A percentile compares a stretch with the other conserved stretches of the same genome.
These are phyloP conservation scores for Candida freyschussii DNA, from an alignment of 1,139 yeast species.

Conservation along the genomic window DNA sequence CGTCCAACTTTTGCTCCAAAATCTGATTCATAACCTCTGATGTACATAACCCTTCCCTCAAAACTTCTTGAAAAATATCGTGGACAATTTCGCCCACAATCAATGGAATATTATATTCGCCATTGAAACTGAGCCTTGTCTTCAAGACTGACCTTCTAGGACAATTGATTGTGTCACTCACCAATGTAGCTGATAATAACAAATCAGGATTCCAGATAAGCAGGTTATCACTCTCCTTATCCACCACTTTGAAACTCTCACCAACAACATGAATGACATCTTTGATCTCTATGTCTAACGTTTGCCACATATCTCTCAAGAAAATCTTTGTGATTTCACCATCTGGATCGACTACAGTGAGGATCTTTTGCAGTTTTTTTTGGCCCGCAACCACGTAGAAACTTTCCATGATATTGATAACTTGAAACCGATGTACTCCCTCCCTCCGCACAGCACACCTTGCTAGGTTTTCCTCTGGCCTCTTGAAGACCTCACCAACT, in stretches of 20 bases:
- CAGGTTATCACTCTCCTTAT: slow-evolving; percentile 51
- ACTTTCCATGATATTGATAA: slow-evolving; percentile 37
- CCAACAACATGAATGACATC: slow-evolving; percentile 62
- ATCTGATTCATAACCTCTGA: slow-evolving; percentile 40
- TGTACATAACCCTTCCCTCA: slow-evolving; percentile 41
- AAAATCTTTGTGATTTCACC: slow-evolving; percentile 29
- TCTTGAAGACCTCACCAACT: slow-evolving; percentile 13
- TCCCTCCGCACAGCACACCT: slow-evolving; percentile 41
- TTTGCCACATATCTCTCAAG: slow-evolving; percentile 46
- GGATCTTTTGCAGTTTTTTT: slow-evolving; percentile 29
- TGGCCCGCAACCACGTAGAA: slow-evolving; percentile 41
- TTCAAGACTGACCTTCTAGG: slow-evolving; percentile 63
- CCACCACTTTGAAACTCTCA: slow-evolving; percentile 37
- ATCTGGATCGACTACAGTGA: slow-evolving; percentile 9
- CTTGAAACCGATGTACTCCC: slow-evolving; percentile 47
- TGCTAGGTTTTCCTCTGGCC: slow-evolving; percentile 31
- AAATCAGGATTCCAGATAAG: slow-evolving; percentile 81
- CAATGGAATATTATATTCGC: slow-evolving; percentile 53
- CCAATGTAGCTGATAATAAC: slow-evolving; percentile 73
- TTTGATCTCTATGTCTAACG: slow-evolving; percentile 36
- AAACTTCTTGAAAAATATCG: slow-evolving; percentile 66
- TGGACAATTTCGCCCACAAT: slow-evolving; percentile 80
- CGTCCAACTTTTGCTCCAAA: slow-evolving; percentile 42
- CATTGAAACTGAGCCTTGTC: slow-evolving; percentile 47
- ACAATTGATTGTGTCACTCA: slow-evolving; percentile 74